Base-by-base conservation (phyloP, 2,329 filamentous ascomycete species). In the Cladosporium phlei region DNA sequence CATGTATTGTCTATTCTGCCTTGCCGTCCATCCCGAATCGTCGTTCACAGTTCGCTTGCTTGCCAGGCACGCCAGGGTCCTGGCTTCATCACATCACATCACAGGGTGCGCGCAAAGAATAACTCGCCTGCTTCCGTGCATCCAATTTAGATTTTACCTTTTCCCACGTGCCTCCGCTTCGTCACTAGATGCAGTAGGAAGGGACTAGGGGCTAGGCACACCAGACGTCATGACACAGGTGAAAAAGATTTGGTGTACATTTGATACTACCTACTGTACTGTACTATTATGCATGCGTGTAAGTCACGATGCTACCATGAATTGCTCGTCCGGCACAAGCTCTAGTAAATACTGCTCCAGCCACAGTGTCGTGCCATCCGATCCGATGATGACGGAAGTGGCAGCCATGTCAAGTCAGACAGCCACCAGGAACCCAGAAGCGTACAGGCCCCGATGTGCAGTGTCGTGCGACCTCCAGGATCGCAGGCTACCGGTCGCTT, bases 111-210 rank as follows among this genome's bases (percentile, higher is more conserved):
- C 24, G 6, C 11, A 11, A 17, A 29, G 37, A n/a, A 28, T 16
- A 39, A 25, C 37, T 39, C 37, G 37, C 14, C 29, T 39, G 37
- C 17, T 20, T 27, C 11, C 21, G 14, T 28, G 37, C 3, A 14
- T 16, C 21, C 16, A 38, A 39, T 39, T 19, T 28, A 39, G 37
- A 39, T 39, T 28, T 39, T 28, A 19, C n/a, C 25, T 39, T 39
- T 20, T 39, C 17, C 37, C 37, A 39, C 37, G 37, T 39, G 37
- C 19, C 24, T 17, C 24, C 37, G 20, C n/a, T 9, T 28, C 37
- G 37, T 39, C 37, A 39, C 37, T 27, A 39, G 25, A 39, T 22
- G 10, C n/a, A 27, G 4, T 20, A 19, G 37, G 9, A n/a, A 16
- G 25, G 22, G n/a, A 21, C 37, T 11, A 29, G 4, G 24, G 24